These are phyloP conservation scores for Coffea humblotiana DNA, from an alignment of 305 asterid species.

Conservation along the genomic window DNA sequence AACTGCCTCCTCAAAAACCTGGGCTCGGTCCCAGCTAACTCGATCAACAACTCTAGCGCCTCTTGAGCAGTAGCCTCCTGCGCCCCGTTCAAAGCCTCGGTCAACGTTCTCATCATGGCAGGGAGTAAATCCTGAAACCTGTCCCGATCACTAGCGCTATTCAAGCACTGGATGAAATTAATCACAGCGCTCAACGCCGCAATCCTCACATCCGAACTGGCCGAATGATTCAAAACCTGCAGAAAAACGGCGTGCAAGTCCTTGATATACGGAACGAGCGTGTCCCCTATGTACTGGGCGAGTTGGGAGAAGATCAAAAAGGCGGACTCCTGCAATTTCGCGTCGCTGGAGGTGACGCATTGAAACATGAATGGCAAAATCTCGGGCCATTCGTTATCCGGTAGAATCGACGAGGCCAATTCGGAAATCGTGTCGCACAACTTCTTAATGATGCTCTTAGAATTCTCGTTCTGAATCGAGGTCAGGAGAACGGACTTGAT, in stretches of 20 bases:
- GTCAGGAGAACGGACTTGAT: conserved; percentile 57
- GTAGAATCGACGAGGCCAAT: conserved; percentile 71
- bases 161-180: conserved; percentile 80
- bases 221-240: conserved; percentile 60
- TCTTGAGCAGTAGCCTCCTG: conserved; percentile 91
- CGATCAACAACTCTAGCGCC: conserved; percentile 84
- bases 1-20: conserved; percentile 84
- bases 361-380: conserved; percentile 87
- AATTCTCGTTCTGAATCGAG: conserved; percentile 64
- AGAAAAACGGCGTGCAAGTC: conserved; percentile 74
- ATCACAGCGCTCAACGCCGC: conserved; percentile 86
- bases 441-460: conserved; percentile 62
- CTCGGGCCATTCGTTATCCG: conserved; percentile 82
- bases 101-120: conserved; percentile 86
- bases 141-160: conserved; percentile 70
- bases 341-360: conserved; percentile 62
- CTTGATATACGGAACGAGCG: conserved; percentile 61
- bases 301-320: conserved; percentile 75
- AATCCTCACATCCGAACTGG: conserved; percentile 64
- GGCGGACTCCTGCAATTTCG: conserved; percentile 80
- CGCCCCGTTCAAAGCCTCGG: conserved; percentile 71
- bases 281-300: conserved; percentile 80
- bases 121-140: conserved; percentile 92
- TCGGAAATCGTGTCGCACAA: conserved; percentile 82
- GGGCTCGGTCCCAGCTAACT: conserved; percentile 88